These are phyloP conservation scores for Penicillium sp. DNA, from an alignment of 2,329 filamentous ascomycete genomes.

Conservation along the genomic window DNA sequence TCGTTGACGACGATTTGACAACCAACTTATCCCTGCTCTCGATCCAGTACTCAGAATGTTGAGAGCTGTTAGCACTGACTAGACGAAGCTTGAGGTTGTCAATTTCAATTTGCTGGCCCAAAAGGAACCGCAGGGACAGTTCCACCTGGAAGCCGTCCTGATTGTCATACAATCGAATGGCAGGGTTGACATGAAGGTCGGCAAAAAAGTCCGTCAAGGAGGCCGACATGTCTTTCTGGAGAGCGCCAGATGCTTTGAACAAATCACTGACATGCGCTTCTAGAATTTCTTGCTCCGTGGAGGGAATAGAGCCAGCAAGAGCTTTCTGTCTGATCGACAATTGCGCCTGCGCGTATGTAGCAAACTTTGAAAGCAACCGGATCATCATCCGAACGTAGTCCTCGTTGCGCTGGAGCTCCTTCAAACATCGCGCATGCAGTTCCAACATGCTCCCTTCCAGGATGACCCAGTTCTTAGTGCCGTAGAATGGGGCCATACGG, in stretches of 20 bases:
- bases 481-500: slow-evolving; percentile 76
- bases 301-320: slow-evolving; percentile 32
- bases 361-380: slow-evolving; percentile 57
- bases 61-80: slow-evolving; percentile 48
- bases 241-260: slow-evolving; percentile 49
- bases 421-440: slow-evolving; percentile 81
- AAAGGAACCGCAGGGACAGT: slow-evolving; percentile 68
- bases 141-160: slow-evolving; percentile 74
- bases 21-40: slow-evolving; percentile 50
- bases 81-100: slow-evolving; percentile 67
- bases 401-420: slow-evolving; percentile 71
- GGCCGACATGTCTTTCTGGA: slow-evolving; percentile 65
- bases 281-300: slow-evolving; percentile 32
- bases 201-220: slow-evolving; percentile 74
- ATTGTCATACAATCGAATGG: slow-evolving; percentile 68
- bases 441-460: slow-evolving; percentile 82
- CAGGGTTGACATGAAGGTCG: slow-evolving; percentile 65
- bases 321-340: slow-evolving; percentile 33
- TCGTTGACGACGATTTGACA: slow-evolving; percentile 59
- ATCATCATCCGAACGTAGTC: slow-evolving; percentile 78
- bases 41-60: slow-evolving; percentile 68
- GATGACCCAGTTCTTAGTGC: slow-evolving; percentile 73
- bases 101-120: slow-evolving; percentile 69
- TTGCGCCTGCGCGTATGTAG: slow-evolving; percentile 33
- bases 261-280: slow-evolving; percentile 44